Evolutionary conservation across 2,329 filamentous ascomycete genomes (phyloP).

Genomic region (Pseudophaeomoniella oleicola): DNA sequence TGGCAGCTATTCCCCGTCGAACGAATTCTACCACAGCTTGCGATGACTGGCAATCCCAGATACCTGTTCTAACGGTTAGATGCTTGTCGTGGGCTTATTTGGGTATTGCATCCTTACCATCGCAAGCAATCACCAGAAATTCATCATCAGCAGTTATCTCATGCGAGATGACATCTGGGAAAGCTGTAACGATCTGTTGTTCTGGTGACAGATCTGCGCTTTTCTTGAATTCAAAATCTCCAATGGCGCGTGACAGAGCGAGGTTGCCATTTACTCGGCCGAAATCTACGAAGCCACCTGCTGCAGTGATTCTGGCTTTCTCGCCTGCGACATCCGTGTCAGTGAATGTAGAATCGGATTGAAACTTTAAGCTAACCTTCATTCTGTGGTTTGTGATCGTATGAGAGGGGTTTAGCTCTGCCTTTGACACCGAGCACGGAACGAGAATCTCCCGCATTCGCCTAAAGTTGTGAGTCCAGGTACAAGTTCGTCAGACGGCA

Average conservation of each 20-base stretch:
- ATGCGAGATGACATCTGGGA: conserved; percentile 84
- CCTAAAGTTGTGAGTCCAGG: conserved; percentile 39
- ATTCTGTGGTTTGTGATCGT: conserved; percentile 97
- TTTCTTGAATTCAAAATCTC: conserved; percentile 99
- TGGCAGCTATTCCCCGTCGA: conserved; percentile 84
- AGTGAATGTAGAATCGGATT: conserved; percentile 3
- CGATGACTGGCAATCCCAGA: conserved; percentile 98
- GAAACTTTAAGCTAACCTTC: conserved; percentile 48
- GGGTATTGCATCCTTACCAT: conserved; percentile 45
- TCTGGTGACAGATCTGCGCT: conserved; percentile 93
- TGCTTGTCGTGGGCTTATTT: conserved; percentile 5
- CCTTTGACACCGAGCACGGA: conserved; percentile 93
- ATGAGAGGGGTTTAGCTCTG: conserved; percentile 92
- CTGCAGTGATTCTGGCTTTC: conserved; percentile 88
- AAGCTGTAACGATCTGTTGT: conserved; percentile 95
- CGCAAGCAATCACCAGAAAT: conserved; percentile 84
- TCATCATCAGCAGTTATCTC: conserved; percentile 88
- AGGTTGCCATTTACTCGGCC: conserved; percentile 97
- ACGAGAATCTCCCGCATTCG: conserved; percentile 92
- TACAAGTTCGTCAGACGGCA: conserved; percentile 6
- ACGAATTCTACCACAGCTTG: conserved; percentile 97
- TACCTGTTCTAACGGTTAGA: conserved; percentile 61
- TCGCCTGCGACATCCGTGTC: conserved; percentile 47
- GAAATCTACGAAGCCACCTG: conserved; percentile 95
- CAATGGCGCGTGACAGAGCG: conserved; percentile 88